A percentile compares a stretch with the other conserved stretches of the same genome.
Conservation (phyloP, 179 eudicot genomes). For the Beta corolliflora region DNA sequence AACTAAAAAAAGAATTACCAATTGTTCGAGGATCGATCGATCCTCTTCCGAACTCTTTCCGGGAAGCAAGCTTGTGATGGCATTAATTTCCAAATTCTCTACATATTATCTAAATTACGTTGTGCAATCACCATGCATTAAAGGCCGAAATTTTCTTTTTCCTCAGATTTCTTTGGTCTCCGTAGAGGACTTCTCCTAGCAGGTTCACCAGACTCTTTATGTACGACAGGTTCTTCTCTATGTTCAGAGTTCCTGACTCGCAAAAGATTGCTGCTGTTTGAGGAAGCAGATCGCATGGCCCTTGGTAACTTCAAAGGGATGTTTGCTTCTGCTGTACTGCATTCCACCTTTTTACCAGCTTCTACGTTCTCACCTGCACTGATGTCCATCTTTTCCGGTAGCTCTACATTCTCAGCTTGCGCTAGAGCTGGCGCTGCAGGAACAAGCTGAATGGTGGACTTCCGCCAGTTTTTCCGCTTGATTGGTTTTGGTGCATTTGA, state of each 20-base stretch:
- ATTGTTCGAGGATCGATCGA: conserved; percentile 18
- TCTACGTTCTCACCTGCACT: conserved; percentile 38
- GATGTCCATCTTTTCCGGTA: neutral
- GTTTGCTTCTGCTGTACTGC: conserved; percentile 35
- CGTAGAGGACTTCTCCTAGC: conserved; percentile 53
- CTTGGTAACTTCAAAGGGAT: conserved; percentile 71
- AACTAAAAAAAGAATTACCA: neutral
- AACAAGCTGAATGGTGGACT: conserved; percentile 72
- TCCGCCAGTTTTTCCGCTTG: conserved; percentile 82
- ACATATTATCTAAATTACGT: conserved; percentile 1
- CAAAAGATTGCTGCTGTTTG: conserved; percentile 53
- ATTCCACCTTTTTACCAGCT: conserved; percentile 39
- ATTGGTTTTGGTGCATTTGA: conserved; percentile 60
- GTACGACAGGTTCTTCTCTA: conserved; percentile 38
- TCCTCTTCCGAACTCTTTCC: conserved; percentile 21
- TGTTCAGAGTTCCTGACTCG: conserved; percentile 71
- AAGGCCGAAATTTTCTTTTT: conserved; percentile 66
- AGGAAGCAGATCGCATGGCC: conserved; percentile 62
- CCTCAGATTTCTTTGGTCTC: conserved; percentile 43
- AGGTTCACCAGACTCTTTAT: conserved; percentile 51
- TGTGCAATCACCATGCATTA: conserved; percentile 2
- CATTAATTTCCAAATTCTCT: neutral
- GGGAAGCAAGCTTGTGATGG: neutral
- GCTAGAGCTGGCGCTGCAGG: conserved; percentile 51
- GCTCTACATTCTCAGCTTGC: conserved; percentile 6